These are phyloP conservation scores for Helotiales sp. DNA, from an alignment of 2,329 filamentous ascomycete genomes.

Conservation along the genomic window DNA sequence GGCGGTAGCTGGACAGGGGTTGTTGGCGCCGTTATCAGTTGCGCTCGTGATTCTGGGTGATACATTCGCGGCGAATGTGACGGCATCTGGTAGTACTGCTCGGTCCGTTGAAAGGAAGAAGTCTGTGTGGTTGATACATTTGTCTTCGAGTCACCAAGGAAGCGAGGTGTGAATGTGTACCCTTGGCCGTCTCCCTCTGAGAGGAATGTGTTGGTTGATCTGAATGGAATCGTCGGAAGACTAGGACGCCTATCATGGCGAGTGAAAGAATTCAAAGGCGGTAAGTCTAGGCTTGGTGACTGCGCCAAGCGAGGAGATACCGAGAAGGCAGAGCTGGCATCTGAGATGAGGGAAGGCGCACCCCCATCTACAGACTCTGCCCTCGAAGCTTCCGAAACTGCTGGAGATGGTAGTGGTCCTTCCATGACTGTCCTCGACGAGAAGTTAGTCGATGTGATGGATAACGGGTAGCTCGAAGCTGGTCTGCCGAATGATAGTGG, in stretches of 20 bases:
- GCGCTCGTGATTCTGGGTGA: slow-evolving; percentile 28
- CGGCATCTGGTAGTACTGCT: slow-evolving; percentile 16
- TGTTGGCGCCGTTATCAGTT: slow-evolving; percentile 38
- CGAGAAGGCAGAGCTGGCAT: slow-evolving; percentile 67
- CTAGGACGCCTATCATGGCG: slow-evolving; percentile 38
- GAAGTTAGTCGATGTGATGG: slow-evolving; percentile 36
- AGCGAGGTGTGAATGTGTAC: slow-evolving; percentile 33
- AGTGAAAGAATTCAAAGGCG: slow-evolving; percentile 36
- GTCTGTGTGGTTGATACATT: slow-evolving; percentile 22
- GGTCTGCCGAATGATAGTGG: slow-evolving; percentile 42
- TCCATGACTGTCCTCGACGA: slow-evolving; percentile 50
- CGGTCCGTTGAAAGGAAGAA: slow-evolving; percentile 24
- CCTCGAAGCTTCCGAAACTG: slow-evolving; percentile 65
- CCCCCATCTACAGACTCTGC: slow-evolving; percentile 60
- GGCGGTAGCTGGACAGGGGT: slow-evolving; percentile 43
- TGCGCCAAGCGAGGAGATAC: slow-evolving; percentile 54
- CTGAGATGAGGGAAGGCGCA: slow-evolving; percentile 73
- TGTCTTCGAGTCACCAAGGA: slow-evolving; percentile 30
- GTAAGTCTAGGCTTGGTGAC: slow-evolving; percentile 42
- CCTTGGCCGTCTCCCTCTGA: slow-evolving; percentile 35
- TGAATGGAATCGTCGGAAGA: slow-evolving; percentile 38
- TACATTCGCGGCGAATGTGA: slow-evolving; percentile 31
- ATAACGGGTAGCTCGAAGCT: slow-evolving; percentile 17
- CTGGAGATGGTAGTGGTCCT: slow-evolving; percentile 66
- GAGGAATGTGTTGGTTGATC: slow-evolving; percentile 30